Conservation (phyloP, 108 stramenopile genomes). For the Nitzschia putrida region DNA sequence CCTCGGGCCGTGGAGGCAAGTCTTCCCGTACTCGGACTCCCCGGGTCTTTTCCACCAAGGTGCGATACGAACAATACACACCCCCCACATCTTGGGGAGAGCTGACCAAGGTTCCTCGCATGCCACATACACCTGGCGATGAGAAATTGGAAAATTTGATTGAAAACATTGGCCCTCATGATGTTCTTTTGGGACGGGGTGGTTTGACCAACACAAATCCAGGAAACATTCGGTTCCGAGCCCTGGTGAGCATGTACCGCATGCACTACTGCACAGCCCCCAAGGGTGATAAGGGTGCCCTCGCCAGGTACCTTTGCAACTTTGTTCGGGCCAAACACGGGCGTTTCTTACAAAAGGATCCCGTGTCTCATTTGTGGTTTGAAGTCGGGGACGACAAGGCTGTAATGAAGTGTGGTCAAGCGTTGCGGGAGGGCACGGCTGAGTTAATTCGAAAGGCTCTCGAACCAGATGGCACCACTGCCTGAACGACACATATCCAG, state of each 20-base stretch:
- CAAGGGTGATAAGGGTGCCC: constrained; percentile 40
- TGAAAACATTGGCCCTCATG: constrained; percentile 12
- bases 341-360: constrained; percentile 48
- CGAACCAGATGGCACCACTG: neutral
- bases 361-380: constrained; percentile 22
- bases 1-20: neutral
- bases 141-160: constrained; percentile 1
- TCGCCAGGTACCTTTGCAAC: constrained; percentile 52
- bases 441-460: constrained; percentile 13
- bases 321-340: constrained; percentile 51
- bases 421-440: constrained; percentile 48
- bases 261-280: constrained; percentile 23
- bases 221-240: constrained; percentile 53
- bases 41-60: constrained; percentile 11
- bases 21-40: neutral
- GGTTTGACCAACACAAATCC: constrained; percentile 46
- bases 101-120: constrained; percentile 10
- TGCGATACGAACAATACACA: constrained; percentile 15
- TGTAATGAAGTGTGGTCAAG: constrained; percentile 44
- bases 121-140: constrained; percentile 9
- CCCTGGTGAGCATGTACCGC: constrained; percentile 20
- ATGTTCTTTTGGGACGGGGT: constrained; percentile 58
- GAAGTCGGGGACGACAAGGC: constrained; percentile 54
- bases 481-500: too few species aligned
- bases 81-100: constrained; percentile 15